phyloP scores from a whole-genome alignment of 2,329 filamentous ascomycete genomes.

The Aspergillus neotritici region DNA sequence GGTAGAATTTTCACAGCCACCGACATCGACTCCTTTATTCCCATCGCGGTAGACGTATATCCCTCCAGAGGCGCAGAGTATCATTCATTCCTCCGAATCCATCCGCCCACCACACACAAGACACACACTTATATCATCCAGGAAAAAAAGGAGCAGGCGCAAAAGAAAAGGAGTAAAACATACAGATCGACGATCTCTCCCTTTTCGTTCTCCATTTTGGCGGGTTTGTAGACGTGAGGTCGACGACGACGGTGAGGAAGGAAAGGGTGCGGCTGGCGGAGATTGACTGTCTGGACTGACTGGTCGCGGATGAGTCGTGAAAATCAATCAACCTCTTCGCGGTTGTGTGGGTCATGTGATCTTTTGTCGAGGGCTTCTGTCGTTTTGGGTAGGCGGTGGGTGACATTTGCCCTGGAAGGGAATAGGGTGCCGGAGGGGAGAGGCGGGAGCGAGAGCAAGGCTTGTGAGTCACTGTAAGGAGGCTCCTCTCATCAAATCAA shows the following conservation, averaged over 20 bases:
- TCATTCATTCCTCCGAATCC: too few species aligned
- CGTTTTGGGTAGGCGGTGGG: slow-evolving; percentile 9
- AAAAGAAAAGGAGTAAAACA: slow-evolving; percentile 36
- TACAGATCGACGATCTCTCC: slow-evolving; percentile 99
- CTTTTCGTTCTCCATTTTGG: slow-evolving; percentile 99
- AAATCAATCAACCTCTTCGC: slow-evolving; percentile 24
- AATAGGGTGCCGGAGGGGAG: background rate
- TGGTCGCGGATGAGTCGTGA: slow-evolving; percentile 19
- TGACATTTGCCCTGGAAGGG: background rate
- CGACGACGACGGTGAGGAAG: slow-evolving; percentile 33
- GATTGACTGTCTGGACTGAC: slow-evolving; percentile 14
- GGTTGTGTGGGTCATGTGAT: slow-evolving; percentile 41
- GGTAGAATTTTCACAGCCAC: too few species aligned
- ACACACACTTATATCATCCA: too few species aligned
- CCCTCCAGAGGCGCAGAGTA: too few species aligned
- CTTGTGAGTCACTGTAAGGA: too few species aligned
- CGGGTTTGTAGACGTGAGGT: slow-evolving; percentile 35
- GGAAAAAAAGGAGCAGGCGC: too few species aligned
- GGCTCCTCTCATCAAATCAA: too few species aligned
- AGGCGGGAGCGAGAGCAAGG: background rate
- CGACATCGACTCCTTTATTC: too few species aligned
- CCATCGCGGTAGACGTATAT: too few species aligned
- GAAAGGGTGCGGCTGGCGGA: slow-evolving; percentile 24
- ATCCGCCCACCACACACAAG: too few species aligned
- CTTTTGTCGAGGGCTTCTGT: slow-evolving; percentile 35